phyloP scores from a whole-genome alignment of 2,329 filamentous ascomycete species.

The Neopestalotiopsis clavispora region DNA sequence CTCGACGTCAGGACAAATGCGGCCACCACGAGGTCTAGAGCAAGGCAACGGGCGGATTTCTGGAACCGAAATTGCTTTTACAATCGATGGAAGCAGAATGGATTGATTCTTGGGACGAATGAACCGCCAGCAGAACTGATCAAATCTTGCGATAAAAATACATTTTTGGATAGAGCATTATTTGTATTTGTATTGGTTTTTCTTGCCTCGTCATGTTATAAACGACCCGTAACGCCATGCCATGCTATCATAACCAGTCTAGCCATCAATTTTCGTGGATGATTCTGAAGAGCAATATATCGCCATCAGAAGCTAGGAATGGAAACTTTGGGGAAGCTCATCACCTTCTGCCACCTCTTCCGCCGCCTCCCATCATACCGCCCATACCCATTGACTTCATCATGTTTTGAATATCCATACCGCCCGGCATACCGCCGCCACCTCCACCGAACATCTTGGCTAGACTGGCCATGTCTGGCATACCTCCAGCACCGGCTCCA shows the following conservation, averaged over 20 bases:
- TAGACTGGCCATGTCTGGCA: slow-evolving; percentile 84
- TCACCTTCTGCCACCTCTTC: slow-evolving; percentile 37
- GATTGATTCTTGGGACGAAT: no score
- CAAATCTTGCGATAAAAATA: neutral
- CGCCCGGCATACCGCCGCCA: slow-evolving; percentile 72
- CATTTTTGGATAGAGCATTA: neutral
- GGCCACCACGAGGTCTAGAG: no score
- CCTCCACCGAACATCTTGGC: slow-evolving; percentile 89
- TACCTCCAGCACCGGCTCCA: slow-evolving; percentile 66
- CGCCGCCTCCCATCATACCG: slow-evolving; percentile 52
- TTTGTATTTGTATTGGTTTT: neutral
- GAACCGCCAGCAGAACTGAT: no score
- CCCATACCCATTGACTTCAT: slow-evolving; percentile 74
- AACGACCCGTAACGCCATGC: slow-evolving; percentile 29
- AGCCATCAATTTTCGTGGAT: slow-evolving; percentile 11
- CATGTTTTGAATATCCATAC: slow-evolving; percentile 82
- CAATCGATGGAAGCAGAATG: no score
- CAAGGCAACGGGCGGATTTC: no score
- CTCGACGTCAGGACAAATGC: no score
- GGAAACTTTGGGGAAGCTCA: neutral
- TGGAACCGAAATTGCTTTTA: no score
- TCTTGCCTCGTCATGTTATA: slow-evolving; percentile 5
- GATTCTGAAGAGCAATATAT: neutral
- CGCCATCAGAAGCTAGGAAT: neutral
- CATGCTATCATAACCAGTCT: slow-evolving; percentile 24